Base-by-base conservation (phyloP, 345 rosid genomes). In the Streptanthus diversifolius region DNA sequence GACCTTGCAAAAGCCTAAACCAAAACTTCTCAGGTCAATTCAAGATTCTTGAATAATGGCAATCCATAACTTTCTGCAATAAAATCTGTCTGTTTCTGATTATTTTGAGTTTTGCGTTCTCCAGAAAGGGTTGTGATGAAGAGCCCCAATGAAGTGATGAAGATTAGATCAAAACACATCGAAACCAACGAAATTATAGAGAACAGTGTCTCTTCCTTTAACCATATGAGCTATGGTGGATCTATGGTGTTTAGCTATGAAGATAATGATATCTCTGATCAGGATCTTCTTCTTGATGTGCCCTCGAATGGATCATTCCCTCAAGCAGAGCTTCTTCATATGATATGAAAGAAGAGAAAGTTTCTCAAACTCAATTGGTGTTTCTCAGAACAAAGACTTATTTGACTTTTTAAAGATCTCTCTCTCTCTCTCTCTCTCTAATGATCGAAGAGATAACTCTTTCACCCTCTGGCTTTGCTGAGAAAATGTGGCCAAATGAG, bases 241-340 rank as follows among this genome's bases (percentile, higher is more conserved):
- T 71, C 91, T 67, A 77, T 84, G 53, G 72, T 69, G 85, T 85
- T 74, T 70, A 78, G 80, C 1, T 86, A 80, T 68, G 97, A 85
- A 74, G 86, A 75, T 60, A 65, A 58, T 77, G 80, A 58, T 32
- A 58, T 64, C 4, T 85, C 82, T 29, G 89, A 90, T 59, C 88
- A 90, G 61, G 96, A 90, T 75, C 81, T 95, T 81, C 93, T 95
- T 70, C 74, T 91, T 66, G 90, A 91, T 21, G 89, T 95, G 57
- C 96, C 99, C 53, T 86, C 85, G 59, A 88, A 87, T 35, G 78
- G 89, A 73, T 95, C 90, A 61, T 95, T 95, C 69, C 87, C 96
- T 41, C 92, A 90, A 72, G 98, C 99, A 32, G 99, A 95, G 82
- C 95, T 95, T 61, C 97, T 95, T 74, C 82, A 71, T 11, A 71